Evolutionary conservation across 495 filamentous ascomycete genomes (phyloP).

Genomic region (Podospora pseudopauciseta): DNA sequence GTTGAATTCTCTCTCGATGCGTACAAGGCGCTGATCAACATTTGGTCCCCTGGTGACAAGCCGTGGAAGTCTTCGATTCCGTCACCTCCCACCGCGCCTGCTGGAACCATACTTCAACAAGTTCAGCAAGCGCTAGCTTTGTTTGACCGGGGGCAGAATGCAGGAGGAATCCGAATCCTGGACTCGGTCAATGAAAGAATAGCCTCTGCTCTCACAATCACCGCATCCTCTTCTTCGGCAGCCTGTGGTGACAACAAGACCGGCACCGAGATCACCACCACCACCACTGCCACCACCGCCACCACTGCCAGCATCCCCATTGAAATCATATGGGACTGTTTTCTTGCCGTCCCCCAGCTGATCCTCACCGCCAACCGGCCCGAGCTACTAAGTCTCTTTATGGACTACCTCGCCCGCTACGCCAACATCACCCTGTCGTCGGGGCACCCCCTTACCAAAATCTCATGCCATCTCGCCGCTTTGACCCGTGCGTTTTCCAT

Average conservation of each 20-base stretch:
- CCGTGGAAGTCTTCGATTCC: conserved; percentile 10
- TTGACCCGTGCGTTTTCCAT: conserved; percentile 3
- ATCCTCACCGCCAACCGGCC: conserved; percentile 18
- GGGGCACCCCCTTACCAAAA: conserved; percentile 22
- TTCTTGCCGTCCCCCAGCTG: conserved; percentile 32
- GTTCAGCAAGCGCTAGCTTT: conserved; percentile 21
- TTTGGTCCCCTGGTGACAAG: conserved; percentile 11
- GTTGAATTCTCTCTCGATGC: conserved; percentile 14
- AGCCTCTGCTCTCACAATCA: conserved; percentile 4
- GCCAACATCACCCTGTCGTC: conserved; percentile 21
- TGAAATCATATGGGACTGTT: conserved; percentile 37
- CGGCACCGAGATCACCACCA: neutral
- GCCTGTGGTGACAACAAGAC: neutral
- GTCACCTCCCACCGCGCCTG: neutral
- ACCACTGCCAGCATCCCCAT: conserved; percentile 12
- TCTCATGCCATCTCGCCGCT: conserved; percentile 11
- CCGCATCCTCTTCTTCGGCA: neutral
- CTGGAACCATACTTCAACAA: conserved; percentile 27
- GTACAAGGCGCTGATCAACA: conserved; percentile 16
- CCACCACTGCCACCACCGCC: neutral
- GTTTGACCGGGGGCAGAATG: conserved; percentile 12
- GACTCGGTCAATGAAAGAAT: neutral
- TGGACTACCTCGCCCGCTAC: conserved; percentile 22
- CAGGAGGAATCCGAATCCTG: neutral
- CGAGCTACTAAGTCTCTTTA: conserved; percentile 29